Conservation (phyloP, 2,329 filamentous ascomycete genomes). For the Xylariaceae sp. region DNA sequence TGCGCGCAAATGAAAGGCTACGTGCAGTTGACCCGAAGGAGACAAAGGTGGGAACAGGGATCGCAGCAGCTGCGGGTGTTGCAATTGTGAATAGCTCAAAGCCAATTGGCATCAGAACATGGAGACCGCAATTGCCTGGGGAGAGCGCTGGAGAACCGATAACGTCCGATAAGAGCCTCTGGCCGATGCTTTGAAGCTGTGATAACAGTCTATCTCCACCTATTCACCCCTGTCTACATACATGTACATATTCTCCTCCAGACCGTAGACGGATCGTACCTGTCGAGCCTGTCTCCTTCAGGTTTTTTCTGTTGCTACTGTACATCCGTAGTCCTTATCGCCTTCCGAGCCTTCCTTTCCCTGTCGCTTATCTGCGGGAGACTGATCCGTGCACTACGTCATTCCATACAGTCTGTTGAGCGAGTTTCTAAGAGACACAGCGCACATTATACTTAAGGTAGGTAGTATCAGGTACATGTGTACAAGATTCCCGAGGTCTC, state of each 20-base stretch:
- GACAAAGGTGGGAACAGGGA: constrained; percentile 13
- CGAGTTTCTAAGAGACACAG: fast-evolving
- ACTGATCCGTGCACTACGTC: constrained; percentile 17
- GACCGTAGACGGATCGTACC: no score
- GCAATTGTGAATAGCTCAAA: constrained; percentile 11
- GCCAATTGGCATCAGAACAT: constrained; percentile 11
- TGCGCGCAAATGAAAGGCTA: constrained; percentile 18
- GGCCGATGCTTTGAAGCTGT: no score
- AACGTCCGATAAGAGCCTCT: constrained; percentile 1
- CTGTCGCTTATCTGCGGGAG: not conserved
- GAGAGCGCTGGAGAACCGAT: constrained; percentile 10
- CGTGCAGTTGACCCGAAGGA: constrained; percentile 5
- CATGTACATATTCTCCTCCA: no score
- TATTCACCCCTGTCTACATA: no score
- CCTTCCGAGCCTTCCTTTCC: no score
- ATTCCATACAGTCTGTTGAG: constrained; percentile 6
- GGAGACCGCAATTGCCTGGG: not conserved
- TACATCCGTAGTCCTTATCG: no score
- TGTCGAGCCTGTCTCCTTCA: no score
- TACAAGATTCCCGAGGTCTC: no score
- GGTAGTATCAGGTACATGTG: no score
- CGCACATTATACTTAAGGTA: constrained; percentile 6
- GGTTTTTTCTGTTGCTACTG: no score
- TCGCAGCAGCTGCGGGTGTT: constrained; percentile 1
- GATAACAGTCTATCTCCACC: no score